phyloP scores from a whole-genome alignment of 495 filamentous ascomycete genomes.

The Cairneyella variabilis region DNA sequence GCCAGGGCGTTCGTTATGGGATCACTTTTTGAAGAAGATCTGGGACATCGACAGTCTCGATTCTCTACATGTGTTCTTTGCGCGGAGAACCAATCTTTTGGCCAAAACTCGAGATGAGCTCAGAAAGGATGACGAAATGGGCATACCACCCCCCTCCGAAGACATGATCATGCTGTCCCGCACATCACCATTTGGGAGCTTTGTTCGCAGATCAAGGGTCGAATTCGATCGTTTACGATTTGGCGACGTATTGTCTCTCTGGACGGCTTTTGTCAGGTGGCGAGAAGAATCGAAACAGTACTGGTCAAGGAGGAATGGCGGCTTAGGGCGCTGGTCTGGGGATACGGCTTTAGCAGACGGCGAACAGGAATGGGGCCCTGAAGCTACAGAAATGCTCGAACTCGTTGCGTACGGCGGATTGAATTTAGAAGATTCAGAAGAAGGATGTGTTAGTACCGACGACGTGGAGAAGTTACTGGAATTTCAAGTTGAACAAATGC shows the following conservation, averaged over 20 bases:
- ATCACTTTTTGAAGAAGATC: conserved; percentile 75
- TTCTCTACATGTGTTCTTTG: conserved; percentile 70
- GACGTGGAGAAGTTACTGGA: conserved; percentile 82
- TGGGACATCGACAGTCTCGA: conserved; percentile 83
- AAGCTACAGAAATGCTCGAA: conserved; percentile 32
- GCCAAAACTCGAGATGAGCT: conserved; percentile 58
- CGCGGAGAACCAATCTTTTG: conserved; percentile 50
- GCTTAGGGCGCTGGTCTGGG: conserved; percentile 55
- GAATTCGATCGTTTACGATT: conserved; percentile 83
- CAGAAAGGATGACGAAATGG: conserved; percentile 46
- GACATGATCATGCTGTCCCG: conserved; percentile 50
- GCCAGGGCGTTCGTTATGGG: conserved; percentile 79
- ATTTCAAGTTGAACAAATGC: conserved; percentile 82
- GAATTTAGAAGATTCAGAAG: conserved; percentile 37
- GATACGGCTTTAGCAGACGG: conserved; percentile 59
- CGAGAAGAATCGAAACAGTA: conserved; percentile 66
- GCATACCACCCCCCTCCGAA: conserved; percentile 39
- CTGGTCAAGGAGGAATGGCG: conserved; percentile 68
- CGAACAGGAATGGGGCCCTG: conserved; percentile 37
- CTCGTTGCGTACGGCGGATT: conserved; percentile 32
- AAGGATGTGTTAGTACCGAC: conserved; percentile 60
- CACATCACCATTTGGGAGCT: conserved; percentile 80
- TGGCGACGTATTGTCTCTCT: conserved; percentile 67
- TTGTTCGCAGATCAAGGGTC: conserved; percentile 68
- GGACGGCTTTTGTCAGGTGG: conserved; percentile 76